Evolutionary conservation across 2,329 filamentous ascomycete genomes (phyloP).

Genomic region (Exophiala xenobiotica): DNA sequence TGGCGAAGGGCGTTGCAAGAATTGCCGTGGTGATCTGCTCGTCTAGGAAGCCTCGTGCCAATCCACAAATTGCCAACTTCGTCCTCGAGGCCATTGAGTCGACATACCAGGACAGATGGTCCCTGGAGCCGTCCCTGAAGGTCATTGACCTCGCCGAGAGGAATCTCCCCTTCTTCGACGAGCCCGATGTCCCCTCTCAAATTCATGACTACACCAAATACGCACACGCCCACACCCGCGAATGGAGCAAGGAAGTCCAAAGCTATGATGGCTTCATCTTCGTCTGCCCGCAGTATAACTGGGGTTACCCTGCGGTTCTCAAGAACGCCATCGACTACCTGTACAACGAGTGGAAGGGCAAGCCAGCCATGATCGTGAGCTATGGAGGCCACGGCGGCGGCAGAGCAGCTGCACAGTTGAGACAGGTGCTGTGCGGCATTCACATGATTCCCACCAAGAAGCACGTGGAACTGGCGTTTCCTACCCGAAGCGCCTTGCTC

Average conservation of each 20-base stretch:
- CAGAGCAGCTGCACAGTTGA: slow-evolving; percentile 40
- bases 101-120: slow-evolving; percentile 7
- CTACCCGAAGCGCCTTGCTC: slow-evolving; percentile 29
- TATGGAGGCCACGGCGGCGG: slow-evolving; percentile 51
- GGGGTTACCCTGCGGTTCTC: slow-evolving; percentile 51
- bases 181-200: slow-evolving; percentile 39
- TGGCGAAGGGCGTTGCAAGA: slow-evolving; percentile 7
- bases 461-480: slow-evolving; percentile 35
- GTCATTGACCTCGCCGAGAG: slow-evolving; percentile 37
- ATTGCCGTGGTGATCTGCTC: slow-evolving; percentile 40
- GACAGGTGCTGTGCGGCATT: slow-evolving; percentile 37
- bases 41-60: slow-evolving; percentile 37
- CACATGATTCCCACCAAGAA: slow-evolving; percentile 38
- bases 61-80: slow-evolving; percentile 37
- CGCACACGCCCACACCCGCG: slow-evolving; percentile 37
- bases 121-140: slow-evolving; percentile 21
- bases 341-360: slow-evolving; percentile 58
- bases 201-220: slow-evolving; percentile 37
- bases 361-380: slow-evolving; percentile 54
- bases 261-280: slow-evolving; percentile 43
- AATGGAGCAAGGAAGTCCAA: slow-evolving; percentile 40
- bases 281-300: slow-evolving; percentile 54
- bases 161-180: slow-evolving; percentile 41
- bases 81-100: slow-evolving; percentile 31
- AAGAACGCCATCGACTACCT: slow-evolving; percentile 66